These are phyloP conservation scores for Talaromyces islandicus DNA, from an alignment of 2,329 filamentous ascomycete genomes.

Conservation along the genomic window DNA sequence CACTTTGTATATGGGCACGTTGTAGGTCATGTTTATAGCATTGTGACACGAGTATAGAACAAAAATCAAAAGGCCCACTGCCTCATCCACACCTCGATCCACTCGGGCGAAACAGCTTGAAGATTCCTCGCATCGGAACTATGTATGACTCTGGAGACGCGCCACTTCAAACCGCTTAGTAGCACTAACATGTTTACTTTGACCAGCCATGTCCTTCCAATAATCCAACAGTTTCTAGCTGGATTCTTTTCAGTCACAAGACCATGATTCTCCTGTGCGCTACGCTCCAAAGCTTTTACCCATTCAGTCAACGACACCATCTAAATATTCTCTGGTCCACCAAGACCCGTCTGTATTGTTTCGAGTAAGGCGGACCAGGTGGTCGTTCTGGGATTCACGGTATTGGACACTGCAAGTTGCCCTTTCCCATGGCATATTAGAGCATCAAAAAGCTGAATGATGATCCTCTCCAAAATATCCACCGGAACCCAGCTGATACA, in stretches of 20 bases:
- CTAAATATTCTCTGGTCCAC: conserved; percentile 4
- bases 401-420: conserved; percentile 7
- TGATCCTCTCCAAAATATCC: conserved; percentile 7
- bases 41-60: background rate
- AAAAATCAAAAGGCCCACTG: conserved; percentile 8
- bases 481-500: conserved; percentile 8
- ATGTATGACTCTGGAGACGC: conserved; percentile 8
- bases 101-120: conserved; percentile 6
- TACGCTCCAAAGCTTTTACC: conserved; percentile 7
- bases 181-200: background rate
- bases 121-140: conserved; percentile 6
- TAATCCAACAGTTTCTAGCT: conserved; percentile 8
- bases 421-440: background rate
- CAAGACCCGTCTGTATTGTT: conserved; percentile 6
- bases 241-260: conserved; percentile 6
- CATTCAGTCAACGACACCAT: conserved; percentile 3
- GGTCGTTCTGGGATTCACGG: conserved; percentile 5
- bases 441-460: conserved; percentile 2
- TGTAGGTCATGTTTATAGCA: no score
- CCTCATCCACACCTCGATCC: conserved; percentile 9
- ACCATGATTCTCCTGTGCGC: conserved; percentile 4
- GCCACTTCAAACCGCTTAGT: background rate
- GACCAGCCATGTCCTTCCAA: conserved; percentile 1
- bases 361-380: conserved; percentile 5
- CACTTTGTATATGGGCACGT: no score